These are phyloP conservation scores for Plasmopara viticola DNA, from an alignment of 352 stramenopile species.

Conservation along the genomic window DNA sequence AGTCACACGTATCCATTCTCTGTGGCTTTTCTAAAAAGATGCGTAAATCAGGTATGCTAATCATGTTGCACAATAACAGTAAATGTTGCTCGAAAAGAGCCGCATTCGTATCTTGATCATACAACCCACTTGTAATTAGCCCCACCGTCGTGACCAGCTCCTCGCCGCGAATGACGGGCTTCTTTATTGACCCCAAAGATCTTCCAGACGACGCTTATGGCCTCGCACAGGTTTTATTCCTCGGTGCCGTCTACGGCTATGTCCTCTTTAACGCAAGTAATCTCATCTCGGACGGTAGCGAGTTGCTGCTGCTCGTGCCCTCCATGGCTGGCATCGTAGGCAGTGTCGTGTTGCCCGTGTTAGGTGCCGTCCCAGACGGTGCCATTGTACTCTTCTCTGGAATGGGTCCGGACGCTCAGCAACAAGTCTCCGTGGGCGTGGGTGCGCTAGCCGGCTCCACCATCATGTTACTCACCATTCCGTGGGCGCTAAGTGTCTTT, in stretches of 20 bases:
- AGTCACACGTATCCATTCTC: too few species aligned
- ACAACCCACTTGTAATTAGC: neutral
- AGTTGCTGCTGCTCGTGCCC: slow-evolving; percentile 95
- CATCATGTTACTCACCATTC: slow-evolving; percentile 99
- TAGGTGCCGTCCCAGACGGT: slow-evolving; percentile 96
- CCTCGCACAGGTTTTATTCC: slow-evolving; percentile 90
- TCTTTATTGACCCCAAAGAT: slow-evolving; percentile 86
- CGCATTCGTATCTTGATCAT: neutral
- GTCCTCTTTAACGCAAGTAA: slow-evolving; percentile 96
- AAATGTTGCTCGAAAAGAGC: neutral
- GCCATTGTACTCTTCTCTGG: slow-evolving; percentile 97
- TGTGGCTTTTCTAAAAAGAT: neutral
- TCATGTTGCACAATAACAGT: neutral
- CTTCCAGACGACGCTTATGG: slow-evolving; percentile 72
- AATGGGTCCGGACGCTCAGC: slow-evolving; percentile 89
- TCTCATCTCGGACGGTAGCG: slow-evolving; percentile 97
- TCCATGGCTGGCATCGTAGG: slow-evolving; percentile 94
- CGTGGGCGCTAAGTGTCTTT: slow-evolving; percentile 91
- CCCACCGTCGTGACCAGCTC: neutral
- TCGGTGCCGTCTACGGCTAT: slow-evolving; percentile 94
- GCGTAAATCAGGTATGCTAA: neutral
- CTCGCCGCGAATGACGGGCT: slow-evolving; percentile 20
- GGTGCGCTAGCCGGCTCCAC: slow-evolving; percentile 96
- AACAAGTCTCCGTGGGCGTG: slow-evolving; percentile 95
- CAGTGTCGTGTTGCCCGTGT: slow-evolving; percentile 93